A percentile compares a stretch with the other conserved stretches of the same genome.
Conservation (phyloP, 441 rosid genomes). For the Capsella rubella region DNA sequence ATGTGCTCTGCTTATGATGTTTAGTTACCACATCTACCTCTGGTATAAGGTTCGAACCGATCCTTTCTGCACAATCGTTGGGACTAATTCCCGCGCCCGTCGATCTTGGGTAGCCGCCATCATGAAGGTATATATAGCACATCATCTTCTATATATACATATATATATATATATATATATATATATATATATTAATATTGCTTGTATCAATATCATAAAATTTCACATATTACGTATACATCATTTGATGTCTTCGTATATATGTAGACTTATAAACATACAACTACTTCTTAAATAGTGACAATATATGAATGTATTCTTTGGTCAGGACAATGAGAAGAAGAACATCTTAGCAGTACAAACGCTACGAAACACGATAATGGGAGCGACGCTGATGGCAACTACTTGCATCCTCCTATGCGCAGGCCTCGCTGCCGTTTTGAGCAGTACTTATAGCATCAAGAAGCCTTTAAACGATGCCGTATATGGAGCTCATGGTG, state of each 20-base stretch:
- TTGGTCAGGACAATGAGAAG: slow-evolving; percentile 87
- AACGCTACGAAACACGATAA: slow-evolving; percentile 78
- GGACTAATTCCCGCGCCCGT: slow-evolving; percentile 68
- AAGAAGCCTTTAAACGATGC: slow-evolving; percentile 79
- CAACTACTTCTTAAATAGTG: neutral
- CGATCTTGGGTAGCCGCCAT: slow-evolving; percentile 85
- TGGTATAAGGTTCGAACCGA: slow-evolving; percentile 78
- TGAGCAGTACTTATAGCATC: slow-evolving; percentile 91
- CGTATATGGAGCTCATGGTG: slow-evolving; percentile 91
- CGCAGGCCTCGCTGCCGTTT: slow-evolving; percentile 81
- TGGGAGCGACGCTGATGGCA: slow-evolving; percentile 97
- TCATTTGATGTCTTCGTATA: neutral
- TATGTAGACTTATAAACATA: neutral
- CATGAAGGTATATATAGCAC: slow-evolving; percentile 61
- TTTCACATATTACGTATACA: neutral
- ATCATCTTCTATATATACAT: too few species aligned
- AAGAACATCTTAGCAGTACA: slow-evolving; percentile 90
- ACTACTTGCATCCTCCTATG: slow-evolving; percentile 88
- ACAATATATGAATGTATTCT: neutral
- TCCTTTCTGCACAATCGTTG: slow-evolving; percentile 82
- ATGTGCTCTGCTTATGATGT: slow-evolving; percentile 51
- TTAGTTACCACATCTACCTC: slow-evolving; percentile 67
- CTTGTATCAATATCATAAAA: neutral
- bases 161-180: too few species aligned
- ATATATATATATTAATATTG: neutral